Evolutionary conservation across 805 yeast genomes (phyloP), one percentile per base, ranked within the genome.

Genomic region (Metschnikowia koreensis): DNA sequence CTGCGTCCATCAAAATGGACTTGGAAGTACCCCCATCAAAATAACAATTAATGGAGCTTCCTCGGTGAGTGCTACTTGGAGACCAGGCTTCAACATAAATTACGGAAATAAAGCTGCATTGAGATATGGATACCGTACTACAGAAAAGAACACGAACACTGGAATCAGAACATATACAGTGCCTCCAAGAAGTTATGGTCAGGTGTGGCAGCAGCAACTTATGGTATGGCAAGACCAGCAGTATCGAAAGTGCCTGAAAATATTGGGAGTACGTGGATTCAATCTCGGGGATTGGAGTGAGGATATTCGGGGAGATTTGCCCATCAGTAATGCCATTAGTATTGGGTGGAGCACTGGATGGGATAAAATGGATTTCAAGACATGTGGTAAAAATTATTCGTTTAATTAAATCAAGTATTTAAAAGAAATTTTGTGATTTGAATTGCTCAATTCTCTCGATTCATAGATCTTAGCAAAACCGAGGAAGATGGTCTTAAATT

Each of bases 131-230:
- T 33, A 31, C 27, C 9, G 15, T 26, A 31, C 38, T 16, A 15
- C 45, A 17, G 38, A 31, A 33, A 16, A 42, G 1, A 15, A 6
- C n/a, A 12, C 3, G 8, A 26, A 7, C 1, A 33, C 26, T 16
- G 45, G 15, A 6, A 29, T 16, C 13, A 22, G 27, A 17, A 31
- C 38, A 1, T 42, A 33, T 13, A 22, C 45, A 6, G 45, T 42
- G 13, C 52, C 47, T 4, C 48, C 48, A 2, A 12, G 44, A 31
- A 36, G 45, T 27, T 38, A 26, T 33, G 52, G 52, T n/a, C 52
- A 49, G 38, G 43, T 44, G 7, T 49, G 52, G 52, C 38, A 15
- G 11, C 38, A 49, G 41, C 48, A 49, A n/a, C 33, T 44, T 38
- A 38, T 49, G 48, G 41, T 44, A 17, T 44, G 48, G 41, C 48